Evolutionary conservation across 2,329 filamentous ascomycete species (phyloP).

Genomic region (Gnomoniopsis sp.): DNA sequence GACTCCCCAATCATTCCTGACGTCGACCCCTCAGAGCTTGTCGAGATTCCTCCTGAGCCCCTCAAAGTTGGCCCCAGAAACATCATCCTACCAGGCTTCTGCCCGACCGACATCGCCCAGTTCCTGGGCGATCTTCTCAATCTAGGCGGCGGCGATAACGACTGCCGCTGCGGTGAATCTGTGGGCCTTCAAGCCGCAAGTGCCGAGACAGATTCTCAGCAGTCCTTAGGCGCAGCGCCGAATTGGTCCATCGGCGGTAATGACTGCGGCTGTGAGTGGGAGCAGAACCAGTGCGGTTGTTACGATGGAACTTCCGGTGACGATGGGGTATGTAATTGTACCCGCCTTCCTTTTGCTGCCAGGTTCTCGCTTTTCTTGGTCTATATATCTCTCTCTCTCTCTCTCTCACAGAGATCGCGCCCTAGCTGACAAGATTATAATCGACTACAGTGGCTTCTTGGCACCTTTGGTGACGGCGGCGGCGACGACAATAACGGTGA

Average conservation of each 20-base stretch:
- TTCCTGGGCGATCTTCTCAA: not conserved
- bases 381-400: no score
- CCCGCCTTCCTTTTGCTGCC: no score
- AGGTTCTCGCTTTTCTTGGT: no score
- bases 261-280: not conserved
- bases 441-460: not conserved
- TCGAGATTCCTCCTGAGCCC: not conserved
- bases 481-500: not conserved
- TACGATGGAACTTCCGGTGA: not conserved
- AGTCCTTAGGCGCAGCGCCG: not conserved
- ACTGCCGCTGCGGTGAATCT: not conserved
- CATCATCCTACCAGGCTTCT: not conserved
- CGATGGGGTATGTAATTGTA: not conserved
- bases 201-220: not conserved
- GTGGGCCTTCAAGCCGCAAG: not conserved
- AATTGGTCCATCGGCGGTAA: not conserved
- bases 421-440: no score
- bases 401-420: no score
- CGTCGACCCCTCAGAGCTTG: not conserved
- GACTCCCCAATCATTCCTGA: no score
- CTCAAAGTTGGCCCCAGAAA: not conserved
- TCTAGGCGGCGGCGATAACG: not conserved
- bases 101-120: not conserved
- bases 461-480: not conserved
- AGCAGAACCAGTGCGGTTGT: not conserved